Evolutionary conservation across 345 rosid genomes (phyloP).

Genomic region (Erucastrum elatum): DNA sequence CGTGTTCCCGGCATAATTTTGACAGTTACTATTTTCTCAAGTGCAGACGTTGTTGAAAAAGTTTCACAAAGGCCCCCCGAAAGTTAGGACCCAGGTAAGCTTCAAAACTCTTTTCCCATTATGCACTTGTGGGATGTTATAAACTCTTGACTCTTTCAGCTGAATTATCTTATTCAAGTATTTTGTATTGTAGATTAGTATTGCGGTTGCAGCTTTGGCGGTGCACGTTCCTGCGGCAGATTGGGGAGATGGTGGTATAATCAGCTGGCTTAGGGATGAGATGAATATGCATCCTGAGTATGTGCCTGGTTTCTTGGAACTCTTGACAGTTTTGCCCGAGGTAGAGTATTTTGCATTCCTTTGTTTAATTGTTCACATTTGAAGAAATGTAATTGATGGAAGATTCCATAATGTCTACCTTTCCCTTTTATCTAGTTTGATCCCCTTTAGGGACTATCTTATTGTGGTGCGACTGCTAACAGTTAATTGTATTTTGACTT

Average conservation of each 20-base stretch:
- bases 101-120: conserved; percentile 3
- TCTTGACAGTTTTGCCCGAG: conserved; percentile 96
- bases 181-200: conserved; percentile 80
- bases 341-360: conserved; percentile 43
- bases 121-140: not conserved
- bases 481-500: not conserved
- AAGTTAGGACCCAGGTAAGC: conserved; percentile 95
- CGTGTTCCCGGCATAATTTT: not conserved
- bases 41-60: conserved; percentile 85
- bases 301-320: conserved; percentile 96
- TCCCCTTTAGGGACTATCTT: not conserved
- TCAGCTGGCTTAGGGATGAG: conserved; percentile 90
- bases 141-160: conserved; percentile 3
- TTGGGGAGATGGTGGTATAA: conserved; percentile 96
- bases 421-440: conserved; percentile 3
- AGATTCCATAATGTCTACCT: not conserved
- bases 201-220: conserved; percentile 98
- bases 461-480: not conserved
- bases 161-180: conserved; percentile 15
- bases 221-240: conserved; percentile 95
- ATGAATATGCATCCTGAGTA: conserved; percentile 92
- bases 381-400: conserved; percentile 3
- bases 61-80: conserved; percentile 94
- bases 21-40: conserved; percentile 30
- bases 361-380: conserved; percentile 2